Evolutionary conservation across 1,284 basidiomycete species (phyloP).

Genomic region (Anthracocystis walkeri): DNA sequence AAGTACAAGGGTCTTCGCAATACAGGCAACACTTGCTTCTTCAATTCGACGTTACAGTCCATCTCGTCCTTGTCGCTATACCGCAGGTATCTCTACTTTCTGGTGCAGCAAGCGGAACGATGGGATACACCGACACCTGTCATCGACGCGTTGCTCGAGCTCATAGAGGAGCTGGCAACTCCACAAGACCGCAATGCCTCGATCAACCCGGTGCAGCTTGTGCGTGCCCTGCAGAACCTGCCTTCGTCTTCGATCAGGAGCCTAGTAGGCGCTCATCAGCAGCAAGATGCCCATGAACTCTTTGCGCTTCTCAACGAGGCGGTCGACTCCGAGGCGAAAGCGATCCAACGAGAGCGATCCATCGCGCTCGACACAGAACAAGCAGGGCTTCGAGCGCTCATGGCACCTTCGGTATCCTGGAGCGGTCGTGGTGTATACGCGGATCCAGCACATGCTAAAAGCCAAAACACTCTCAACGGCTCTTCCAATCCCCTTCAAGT

Average conservation of each 20-base stretch:
- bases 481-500: conserved; percentile 1
- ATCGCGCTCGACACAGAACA: conserved; percentile 27
- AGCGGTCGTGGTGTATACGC: conserved; percentile 37
- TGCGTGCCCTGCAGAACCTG: conserved; percentile 50
- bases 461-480: conserved; percentile 1
- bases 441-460: conserved; percentile 28
- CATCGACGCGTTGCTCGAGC: conserved; percentile 58
- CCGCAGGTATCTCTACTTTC: conserved; percentile 40
- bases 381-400: conserved; percentile 49
- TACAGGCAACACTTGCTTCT: conserved; percentile 68
- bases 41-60: conserved; percentile 66
- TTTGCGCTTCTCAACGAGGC: conserved; percentile 64
- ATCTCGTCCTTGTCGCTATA: conserved; percentile 52
- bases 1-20: conserved; percentile 61
- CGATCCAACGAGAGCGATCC: conserved; percentile 30
- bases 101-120: conserved; percentile 52
- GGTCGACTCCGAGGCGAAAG: conserved; percentile 57
- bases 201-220: conserved; percentile 54
- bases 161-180: conserved; percentile 48
- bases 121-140: conserved; percentile 65
- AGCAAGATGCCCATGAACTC: conserved; percentile 69
- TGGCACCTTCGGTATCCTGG: conserved; percentile 50
- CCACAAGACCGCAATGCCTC: conserved; percentile 53
- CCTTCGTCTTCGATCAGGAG: conserved; percentile 56
- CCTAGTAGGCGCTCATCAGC: conserved; percentile 65